Conservation (phyloP, 345 rosid genomes). For the Trapa incisa region DNA sequence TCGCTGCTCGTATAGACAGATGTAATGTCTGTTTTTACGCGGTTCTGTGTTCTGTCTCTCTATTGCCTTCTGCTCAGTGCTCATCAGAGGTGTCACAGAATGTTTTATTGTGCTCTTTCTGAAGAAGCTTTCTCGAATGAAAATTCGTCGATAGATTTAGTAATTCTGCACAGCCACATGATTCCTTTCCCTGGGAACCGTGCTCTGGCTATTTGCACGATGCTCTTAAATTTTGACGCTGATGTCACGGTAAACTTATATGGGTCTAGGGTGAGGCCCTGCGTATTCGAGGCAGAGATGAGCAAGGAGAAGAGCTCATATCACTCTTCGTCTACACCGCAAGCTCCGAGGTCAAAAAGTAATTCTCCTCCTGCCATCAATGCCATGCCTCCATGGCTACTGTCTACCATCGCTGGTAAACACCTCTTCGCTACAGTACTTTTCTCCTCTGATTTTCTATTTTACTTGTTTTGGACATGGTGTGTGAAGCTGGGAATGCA, state of each 20-base stretch:
- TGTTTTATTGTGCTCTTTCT: neutral
- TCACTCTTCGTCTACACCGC: neutral
- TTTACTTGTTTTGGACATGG: neutral
- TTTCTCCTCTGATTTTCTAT: neutral
- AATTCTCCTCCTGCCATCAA: neutral
- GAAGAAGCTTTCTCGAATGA: neutral
- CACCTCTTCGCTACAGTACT: too few species aligned
- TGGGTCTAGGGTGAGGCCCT: neutral
- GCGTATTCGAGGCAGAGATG: neutral
- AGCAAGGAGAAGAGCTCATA: neutral
- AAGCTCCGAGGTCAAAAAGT: neutral
- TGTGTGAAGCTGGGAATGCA: too few species aligned
- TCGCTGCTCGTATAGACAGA: neutral
- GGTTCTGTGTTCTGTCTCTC: neutral
- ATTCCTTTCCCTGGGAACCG: neutral
- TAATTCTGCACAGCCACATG: neutral
- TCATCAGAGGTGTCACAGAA: neutral
- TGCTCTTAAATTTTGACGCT: neutral
- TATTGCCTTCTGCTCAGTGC: too few species aligned
- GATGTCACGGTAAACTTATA: too few species aligned
- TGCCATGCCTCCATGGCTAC: neutral
- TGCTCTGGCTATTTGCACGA: neutral
- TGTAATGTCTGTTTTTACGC: neutral
- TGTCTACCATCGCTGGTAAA: slow-evolving; percentile 4
- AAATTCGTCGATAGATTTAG: neutral